A percentile compares a stretch with the other conserved stretches of the same genome.
phyloP scores from a whole-genome alignment of 164 flowering plant genomes.

The Brasenia schreberi region DNA sequence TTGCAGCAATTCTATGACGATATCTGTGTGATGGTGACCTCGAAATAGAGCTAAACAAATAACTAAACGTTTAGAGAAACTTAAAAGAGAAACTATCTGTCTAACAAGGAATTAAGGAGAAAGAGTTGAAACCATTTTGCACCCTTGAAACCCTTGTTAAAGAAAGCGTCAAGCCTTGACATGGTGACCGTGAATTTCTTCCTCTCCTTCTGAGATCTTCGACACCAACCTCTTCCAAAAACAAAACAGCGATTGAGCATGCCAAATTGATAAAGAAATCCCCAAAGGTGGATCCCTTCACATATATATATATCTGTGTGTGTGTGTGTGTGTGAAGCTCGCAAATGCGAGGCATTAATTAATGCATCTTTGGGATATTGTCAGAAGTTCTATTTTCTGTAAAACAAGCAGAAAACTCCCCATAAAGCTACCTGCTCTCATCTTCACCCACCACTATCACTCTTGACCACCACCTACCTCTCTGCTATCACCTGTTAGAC shows the following conservation, averaged over 20 bases:
- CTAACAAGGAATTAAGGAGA: not conserved
- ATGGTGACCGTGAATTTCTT: slow-evolving; percentile 9
- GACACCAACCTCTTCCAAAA: not conserved
- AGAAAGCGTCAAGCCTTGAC: slow-evolving; percentile 86
- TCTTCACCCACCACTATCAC: too few species aligned
- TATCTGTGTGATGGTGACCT: not conserved
- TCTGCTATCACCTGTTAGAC: too few species aligned
- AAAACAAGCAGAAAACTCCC: too few species aligned
- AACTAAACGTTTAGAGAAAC: not conserved
- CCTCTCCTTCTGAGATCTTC: not conserved
- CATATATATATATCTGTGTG: too few species aligned
- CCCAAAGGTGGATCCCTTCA: not conserved
- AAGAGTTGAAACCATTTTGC: slow-evolving; percentile 46
- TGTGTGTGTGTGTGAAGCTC: too few species aligned
- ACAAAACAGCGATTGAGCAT: not conserved
- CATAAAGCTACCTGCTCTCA: too few species aligned
- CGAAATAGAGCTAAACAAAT: not conserved
- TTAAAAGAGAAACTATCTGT: not conserved
- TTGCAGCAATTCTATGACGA: not conserved
- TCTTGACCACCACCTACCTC: too few species aligned
- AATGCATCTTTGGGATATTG: too few species aligned
- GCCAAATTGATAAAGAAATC: not conserved
- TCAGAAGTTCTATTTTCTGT: too few species aligned
- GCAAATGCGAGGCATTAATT: too few species aligned
- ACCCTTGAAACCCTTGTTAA: slow-evolving; percentile 71